Evolutionary conservation across 768 basidiomycete genomes (phyloP), one percentile per base, ranked within the genome.

Genomic region (Roridomyces roridus): DNA sequence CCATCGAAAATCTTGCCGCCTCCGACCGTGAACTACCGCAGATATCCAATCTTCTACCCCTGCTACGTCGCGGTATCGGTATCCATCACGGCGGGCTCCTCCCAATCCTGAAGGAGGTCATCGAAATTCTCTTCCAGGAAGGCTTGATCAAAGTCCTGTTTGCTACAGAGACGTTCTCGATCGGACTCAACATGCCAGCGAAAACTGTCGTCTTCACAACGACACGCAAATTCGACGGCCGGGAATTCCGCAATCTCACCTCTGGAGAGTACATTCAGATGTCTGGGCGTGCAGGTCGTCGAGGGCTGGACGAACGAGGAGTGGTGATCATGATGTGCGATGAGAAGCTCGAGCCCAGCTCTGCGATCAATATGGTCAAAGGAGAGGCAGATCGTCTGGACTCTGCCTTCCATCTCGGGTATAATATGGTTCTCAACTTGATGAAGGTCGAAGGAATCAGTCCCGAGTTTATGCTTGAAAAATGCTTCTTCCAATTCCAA

Each of bases 241-340:
- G 85, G 40, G 94, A 96, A 65, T 97, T 97, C 77, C 84, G 97
- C 24, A 93, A 93, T 68, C 79, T 99, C 31, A 94, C 94, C 0
- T 91, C 89, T 0, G 91, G 97, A 54, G 97, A 99, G 81, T 99
- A 99, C 72, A 97, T 98, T 66, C 97, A 99, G 68, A 99, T 99
- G 97, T 96, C 95, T 0, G 97, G 97, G 52, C 92, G 97, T 53
- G 97, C 97, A 2, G 97, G 97, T 60, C 89, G 97, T 66, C 87
- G 97, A 74, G 97, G 97, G 39, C 76, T 98, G 56, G 97, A 99
- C 71, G 96, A 98, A 59, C 87, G 97, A n/a, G 97, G 97, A 50
- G 94, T 98, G 46, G 97, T 99, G 47, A 98, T 99, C 65, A 92
- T 99, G 94, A 98, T 99, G 97, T 92, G 91, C 70, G 97, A 98